Percentiles rank a stretch among this genome's conserved stretches.
Evolutionary conservation across 257 asterid species (phyloP).

Genomic region (Leonotis leonurus): DNA sequence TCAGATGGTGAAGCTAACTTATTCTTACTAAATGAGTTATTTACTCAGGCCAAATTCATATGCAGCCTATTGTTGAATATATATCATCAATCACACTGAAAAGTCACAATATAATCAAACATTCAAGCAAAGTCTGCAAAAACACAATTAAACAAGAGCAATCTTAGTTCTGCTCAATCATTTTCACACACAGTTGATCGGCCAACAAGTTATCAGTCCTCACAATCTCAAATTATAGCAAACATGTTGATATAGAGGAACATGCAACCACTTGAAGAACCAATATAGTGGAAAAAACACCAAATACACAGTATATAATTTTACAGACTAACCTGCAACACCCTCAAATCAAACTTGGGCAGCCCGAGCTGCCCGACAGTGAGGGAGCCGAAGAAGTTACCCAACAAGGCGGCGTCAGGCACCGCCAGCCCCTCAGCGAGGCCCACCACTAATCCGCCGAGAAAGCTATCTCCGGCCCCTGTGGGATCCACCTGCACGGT

Average conservation of each 20-base stretch:
- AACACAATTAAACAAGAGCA: not conserved
- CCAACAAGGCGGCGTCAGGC: constrained; percentile 85
- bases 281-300: not conserved
- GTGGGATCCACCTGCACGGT: constrained; percentile 89
- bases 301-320: not conserved
- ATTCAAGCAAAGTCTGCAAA: not conserved
- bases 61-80: not conserved
- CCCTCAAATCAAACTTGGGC: constrained; percentile 54
- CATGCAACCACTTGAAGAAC: constrained; percentile 10
- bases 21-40: not conserved
- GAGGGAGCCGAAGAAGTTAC: constrained; percentile 82
- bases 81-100: not conserved
- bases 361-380: constrained; percentile 81
- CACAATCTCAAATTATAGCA: not conserved
- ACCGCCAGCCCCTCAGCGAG: constrained; percentile 60
- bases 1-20: no score
- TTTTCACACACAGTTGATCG: not conserved
- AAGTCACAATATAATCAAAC: not conserved
- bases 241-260: not conserved
- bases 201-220: not conserved
- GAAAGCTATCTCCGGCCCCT: constrained; percentile 94
- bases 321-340: constrained; percentile 60
- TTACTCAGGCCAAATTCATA: not conserved
- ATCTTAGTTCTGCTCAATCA: not conserved
- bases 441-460: constrained; percentile 88